Conservation (phyloP, 169 alveolate genomes). For the Perkinsus marinus region DNA sequence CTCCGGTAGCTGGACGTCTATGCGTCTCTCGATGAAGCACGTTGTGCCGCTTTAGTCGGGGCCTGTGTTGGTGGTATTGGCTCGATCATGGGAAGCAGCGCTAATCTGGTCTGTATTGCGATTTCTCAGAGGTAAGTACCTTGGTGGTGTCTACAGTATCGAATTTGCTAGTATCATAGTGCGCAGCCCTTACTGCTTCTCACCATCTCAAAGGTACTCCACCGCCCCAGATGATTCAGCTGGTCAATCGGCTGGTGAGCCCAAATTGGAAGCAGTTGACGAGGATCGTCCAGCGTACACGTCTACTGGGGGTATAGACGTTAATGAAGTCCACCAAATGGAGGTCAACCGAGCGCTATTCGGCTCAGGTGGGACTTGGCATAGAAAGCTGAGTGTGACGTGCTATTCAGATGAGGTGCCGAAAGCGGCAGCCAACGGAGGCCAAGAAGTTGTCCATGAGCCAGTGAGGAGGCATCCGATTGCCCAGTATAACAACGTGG, state of each 20-base stretch:
- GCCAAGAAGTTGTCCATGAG: neutral
- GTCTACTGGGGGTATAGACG: neutral
- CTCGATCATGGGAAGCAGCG: neutral
- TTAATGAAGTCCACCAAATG: neutral
- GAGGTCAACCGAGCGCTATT: neutral
- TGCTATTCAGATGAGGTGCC: neutral
- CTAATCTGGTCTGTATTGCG: neutral
- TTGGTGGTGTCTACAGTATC: no score
- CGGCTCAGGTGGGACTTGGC: neutral
- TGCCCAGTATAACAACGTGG: neutral
- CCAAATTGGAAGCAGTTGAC: neutral
- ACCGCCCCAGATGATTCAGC: neutral
- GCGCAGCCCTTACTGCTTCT: no score
- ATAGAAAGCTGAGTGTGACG: neutral
- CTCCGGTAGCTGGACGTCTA: neutral
- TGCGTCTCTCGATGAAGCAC: no score
- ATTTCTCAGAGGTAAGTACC: neutral
- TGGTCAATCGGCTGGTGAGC: neutral
- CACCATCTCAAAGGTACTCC: neutral
- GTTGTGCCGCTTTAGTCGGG: neutral
- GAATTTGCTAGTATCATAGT: no score
- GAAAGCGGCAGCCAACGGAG: neutral
- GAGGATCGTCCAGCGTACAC: neutral
- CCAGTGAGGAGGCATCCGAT: neutral
- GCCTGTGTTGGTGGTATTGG: constrained; percentile 4